These are phyloP conservation scores for Fusarium sublunatum DNA, from an alignment of 2,329 filamentous ascomycete species.

Conservation along the genomic window DNA sequence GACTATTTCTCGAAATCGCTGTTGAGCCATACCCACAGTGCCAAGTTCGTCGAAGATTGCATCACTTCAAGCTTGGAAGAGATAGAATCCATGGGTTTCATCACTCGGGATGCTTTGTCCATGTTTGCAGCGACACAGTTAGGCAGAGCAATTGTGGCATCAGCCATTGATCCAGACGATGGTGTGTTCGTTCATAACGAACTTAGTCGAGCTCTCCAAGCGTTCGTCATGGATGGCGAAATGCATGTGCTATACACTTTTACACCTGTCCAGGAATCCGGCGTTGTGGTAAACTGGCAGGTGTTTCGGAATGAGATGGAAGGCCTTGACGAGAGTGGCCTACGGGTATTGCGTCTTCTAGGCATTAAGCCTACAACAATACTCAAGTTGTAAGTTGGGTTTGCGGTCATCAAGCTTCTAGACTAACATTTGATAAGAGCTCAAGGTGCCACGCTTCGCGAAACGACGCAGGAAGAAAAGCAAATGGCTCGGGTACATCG, in stretches of 20 bases:
- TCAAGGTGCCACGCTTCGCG: slow-evolving; percentile 72
- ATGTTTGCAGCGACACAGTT: slow-evolving; percentile 72
- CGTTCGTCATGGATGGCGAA: slow-evolving; percentile 84
- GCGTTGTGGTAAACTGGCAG: slow-evolving; percentile 74
- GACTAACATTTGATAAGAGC: slow-evolving; percentile 61
- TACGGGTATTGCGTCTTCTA: slow-evolving; percentile 74
- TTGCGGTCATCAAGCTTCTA: not conserved
- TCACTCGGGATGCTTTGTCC: slow-evolving; percentile 61
- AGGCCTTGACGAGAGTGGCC: slow-evolving; percentile 74
- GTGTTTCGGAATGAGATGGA: slow-evolving; percentile 79
- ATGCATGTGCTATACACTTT: slow-evolving; percentile 84
- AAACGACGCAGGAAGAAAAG: slow-evolving; percentile 69
- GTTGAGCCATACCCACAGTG: slow-evolving; percentile 67
- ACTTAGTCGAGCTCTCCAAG: slow-evolving; percentile 72
- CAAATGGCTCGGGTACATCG: slow-evolving; percentile 73
- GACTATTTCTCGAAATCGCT: slow-evolving; percentile 77
- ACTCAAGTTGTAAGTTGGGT: slow-evolving; percentile 68
- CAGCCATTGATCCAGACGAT: slow-evolving; percentile 78
- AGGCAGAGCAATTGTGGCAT: slow-evolving; percentile 77
- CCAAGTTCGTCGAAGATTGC: slow-evolving; percentile 61
- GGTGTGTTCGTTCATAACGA: slow-evolving; percentile 79
- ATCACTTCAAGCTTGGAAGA: slow-evolving; percentile 70
- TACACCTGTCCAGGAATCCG: slow-evolving; percentile 73
- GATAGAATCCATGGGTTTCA: slow-evolving; percentile 65
- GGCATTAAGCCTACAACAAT: slow-evolving; percentile 75